Evolutionary conservation across 2,329 filamentous ascomycete species (phyloP).

Genomic region (Ophiostoma perfectum): DNA sequence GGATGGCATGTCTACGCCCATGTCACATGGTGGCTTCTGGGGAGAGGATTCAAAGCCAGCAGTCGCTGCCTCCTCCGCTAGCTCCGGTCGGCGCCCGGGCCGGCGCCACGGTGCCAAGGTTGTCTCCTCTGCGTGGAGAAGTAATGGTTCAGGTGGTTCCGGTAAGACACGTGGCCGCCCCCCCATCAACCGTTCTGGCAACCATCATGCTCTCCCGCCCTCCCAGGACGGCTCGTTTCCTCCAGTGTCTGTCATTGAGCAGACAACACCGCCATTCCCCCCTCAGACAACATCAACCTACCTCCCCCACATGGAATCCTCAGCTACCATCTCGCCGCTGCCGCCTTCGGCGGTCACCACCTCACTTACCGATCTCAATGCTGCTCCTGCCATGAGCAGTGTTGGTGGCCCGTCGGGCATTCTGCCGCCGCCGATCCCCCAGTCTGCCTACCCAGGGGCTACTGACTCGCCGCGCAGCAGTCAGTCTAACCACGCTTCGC

Average conservation of each 20-base stretch:
- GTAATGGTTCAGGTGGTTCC: conserved; percentile 53
- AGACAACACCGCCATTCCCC: conserved; percentile 28
- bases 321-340: conserved; percentile 6
- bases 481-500: conserved; percentile 46
- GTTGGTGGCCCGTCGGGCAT: neutral
- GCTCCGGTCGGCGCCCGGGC: conserved; percentile 38
- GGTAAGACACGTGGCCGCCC: conserved; percentile 76
- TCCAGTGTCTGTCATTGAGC: conserved; percentile 55
- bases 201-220: neutral
- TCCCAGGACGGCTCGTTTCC: conserved; percentile 56
- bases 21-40: conserved; percentile 41
- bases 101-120: conserved; percentile 73
- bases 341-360: conserved; percentile 8
- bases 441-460: neutral
- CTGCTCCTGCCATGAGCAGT: neutral
- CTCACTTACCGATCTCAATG: neutral
- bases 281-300: conserved; percentile 12
- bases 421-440: neutral
- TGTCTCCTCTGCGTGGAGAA: conserved; percentile 86
- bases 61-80: conserved; percentile 50
- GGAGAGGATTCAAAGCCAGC: conserved; percentile 69
- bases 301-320: conserved; percentile 9
- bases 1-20: conserved; percentile 39
- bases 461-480: neutral
- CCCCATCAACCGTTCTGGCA: conserved; percentile 56